A percentile compares a stretch with the other conserved stretches of the same genome.
These are phyloP conservation scores for Ganoderma meredithae DNA, from an alignment of 1,284 basidiomycete genomes.

Conservation along the genomic window DNA sequence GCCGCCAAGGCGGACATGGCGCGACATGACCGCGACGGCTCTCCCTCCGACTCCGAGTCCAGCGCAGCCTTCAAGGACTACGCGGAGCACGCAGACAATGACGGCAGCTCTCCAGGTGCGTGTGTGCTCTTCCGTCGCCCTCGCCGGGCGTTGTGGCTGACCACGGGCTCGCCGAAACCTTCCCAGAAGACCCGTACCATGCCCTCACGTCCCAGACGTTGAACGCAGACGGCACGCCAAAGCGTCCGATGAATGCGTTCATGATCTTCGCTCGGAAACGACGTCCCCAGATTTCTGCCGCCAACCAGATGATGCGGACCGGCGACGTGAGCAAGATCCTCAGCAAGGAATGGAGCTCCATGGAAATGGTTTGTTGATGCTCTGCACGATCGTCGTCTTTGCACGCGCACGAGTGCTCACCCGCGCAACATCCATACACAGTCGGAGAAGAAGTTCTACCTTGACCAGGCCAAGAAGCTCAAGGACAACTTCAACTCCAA, in stretches of 20 bases:
- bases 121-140: background rate
- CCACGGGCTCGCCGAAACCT: slow-evolving; percentile 2
- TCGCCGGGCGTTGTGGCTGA: background rate
- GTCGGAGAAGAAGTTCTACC: slow-evolving; percentile 84
- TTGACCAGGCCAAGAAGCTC: slow-evolving; percentile 81
- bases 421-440: slow-evolving; percentile 39
- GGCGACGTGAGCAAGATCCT: slow-evolving; percentile 86
- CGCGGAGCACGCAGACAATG: slow-evolving; percentile 31
- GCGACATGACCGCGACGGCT: slow-evolving; percentile 39
- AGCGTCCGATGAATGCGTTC: slow-evolving; percentile 89
- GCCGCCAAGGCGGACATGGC: slow-evolving; percentile 29
- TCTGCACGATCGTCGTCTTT: background rate
- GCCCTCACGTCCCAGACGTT: slow-evolving; percentile 77
- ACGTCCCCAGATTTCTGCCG: slow-evolving; percentile 80
- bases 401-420: slow-evolving; percentile 12
- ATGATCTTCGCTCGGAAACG: slow-evolving; percentile 89
- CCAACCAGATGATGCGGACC: slow-evolving; percentile 85
- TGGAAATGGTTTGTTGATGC: slow-evolving; percentile 62
- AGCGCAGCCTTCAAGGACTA: slow-evolving; percentile 33
- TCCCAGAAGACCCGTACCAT: slow-evolving; percentile 55
- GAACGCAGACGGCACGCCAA: slow-evolving; percentile 84
- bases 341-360: slow-evolving; percentile 80
- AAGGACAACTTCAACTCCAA: slow-evolving; percentile 86
- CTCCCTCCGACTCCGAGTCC: slow-evolving; percentile 36
- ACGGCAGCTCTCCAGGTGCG: slow-evolving; percentile 33